Base-by-base conservation (phyloP, 1,139 yeast species). In the Pichia sp. region DNA sequence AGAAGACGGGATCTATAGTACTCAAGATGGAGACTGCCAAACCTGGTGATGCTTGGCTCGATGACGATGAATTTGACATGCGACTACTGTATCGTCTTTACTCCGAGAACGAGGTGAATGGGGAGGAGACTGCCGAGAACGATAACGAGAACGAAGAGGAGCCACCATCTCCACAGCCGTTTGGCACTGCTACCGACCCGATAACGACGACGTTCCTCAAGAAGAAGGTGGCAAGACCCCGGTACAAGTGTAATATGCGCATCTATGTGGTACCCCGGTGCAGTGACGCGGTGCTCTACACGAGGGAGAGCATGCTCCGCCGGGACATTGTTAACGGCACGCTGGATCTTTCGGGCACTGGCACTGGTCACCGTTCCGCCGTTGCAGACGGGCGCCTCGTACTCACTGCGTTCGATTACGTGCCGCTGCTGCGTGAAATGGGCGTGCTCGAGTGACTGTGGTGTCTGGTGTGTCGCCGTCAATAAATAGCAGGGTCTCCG, bases 1-100 rank as follows among this genome's bases (percentile, higher is more conserved):
- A 70, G 42, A 54, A 56, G 27, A 74, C 72, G 18, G 76, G 77
- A 1, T 65, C 75, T 11, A 61, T 66, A 7, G 57, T 72, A 4
- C 55, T 73, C 30, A 73, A 73, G 47, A 56, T 73, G 34, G 80
- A 73, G 50, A 69, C 77, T 1, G 74, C 76, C 0, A 63, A 58
- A 40, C 74, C 77, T 0, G 78, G 79, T 3, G 74, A 72, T 41
- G 47, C 52, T n/a, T 62, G 60, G 46, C 51, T 73, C 32, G 64
- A 72, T 36, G 79, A 73, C 48, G 66, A 62, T 29, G 72, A 69
- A 27, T 67, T 62, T 41, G 54, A 60, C 30, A 66, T 66, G 6
- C 31, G 41, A 22, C 30, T 41, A 13, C 33, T 38, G 29, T 32
- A 34, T 15, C 30, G 26, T 20, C 11, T 20, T 8, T 22, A 33